Conservation (phyloP, 1,284 basidiomycete species). For the Flammula alnicola region DNA sequence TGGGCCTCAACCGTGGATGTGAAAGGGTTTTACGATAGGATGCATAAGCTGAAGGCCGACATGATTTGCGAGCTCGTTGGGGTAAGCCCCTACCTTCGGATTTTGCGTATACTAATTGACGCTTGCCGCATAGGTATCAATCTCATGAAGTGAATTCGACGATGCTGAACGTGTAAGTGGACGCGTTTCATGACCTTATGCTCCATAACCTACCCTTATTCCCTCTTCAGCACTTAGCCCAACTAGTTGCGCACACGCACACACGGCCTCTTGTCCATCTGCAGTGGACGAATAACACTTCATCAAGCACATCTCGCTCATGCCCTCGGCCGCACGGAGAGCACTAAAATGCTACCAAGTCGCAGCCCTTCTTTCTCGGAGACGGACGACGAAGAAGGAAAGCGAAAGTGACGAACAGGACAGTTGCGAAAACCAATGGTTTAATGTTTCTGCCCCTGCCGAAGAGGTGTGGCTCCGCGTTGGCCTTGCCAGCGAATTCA, state of each 20-base stretch:
- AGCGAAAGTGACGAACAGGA: constrained; percentile 31
- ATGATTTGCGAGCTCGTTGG: constrained; percentile 67
- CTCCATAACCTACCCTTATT: not conserved
- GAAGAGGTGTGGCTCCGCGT: constrained; percentile 65
- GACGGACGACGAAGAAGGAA: constrained; percentile 10
- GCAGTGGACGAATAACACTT: constrained; percentile 65
- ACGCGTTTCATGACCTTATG: too few relatives aligned
- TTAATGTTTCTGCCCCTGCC: constrained; percentile 56
- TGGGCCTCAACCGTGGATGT: constrained; percentile 60
- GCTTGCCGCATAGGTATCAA: constrained; percentile 49
- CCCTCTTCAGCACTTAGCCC: constrained; percentile 48
- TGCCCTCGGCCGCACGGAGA: constrained; percentile 46
- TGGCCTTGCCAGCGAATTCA: constrained; percentile 38
- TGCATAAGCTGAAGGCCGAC: constrained; percentile 71
- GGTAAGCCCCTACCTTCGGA: constrained; percentile 39
- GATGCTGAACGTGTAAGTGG: constrained; percentile 52
- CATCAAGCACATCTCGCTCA: constrained; percentile 76
- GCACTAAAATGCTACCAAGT: constrained; percentile 66
- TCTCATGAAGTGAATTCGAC: constrained; percentile 69
- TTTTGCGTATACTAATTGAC: not conserved
- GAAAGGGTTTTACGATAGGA: constrained; percentile 49
- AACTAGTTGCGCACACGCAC: constrained; percentile 65
- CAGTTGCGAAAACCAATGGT: constrained; percentile 52
- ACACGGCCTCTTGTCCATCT: constrained; percentile 55
- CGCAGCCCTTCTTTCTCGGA: constrained; percentile 45